phyloP scores from a whole-genome alignment of 148 eudicot genomes.

The Diospyros lotus region DNA sequence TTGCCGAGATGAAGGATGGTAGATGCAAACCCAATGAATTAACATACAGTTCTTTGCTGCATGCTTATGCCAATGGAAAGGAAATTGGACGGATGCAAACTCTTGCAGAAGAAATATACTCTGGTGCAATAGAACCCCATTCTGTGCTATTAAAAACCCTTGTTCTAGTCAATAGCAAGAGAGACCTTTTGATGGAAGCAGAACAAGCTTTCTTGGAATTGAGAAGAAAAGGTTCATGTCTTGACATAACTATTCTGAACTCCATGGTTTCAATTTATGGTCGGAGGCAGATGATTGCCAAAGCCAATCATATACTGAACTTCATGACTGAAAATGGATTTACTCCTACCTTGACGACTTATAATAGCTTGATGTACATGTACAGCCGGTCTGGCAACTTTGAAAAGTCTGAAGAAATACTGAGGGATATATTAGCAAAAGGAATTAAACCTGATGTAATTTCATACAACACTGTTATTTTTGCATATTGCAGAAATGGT shows the following conservation, averaged over 20 bases:
- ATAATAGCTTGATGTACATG: conserved; percentile 85
- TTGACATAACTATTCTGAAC: conserved; percentile 68
- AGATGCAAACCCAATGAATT: conserved; percentile 69
- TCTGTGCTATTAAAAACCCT: conserved; percentile 67
- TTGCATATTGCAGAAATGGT: conserved; percentile 73
- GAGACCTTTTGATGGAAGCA: conserved; percentile 59
- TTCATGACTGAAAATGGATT: conserved; percentile 64
- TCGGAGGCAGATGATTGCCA: conserved; percentile 58
- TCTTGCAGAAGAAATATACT: conserved; percentile 67
- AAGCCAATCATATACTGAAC: conserved; percentile 58
- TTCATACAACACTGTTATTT: conserved; percentile 76
- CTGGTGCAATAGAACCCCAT: conserved; percentile 53
- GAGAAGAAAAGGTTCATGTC: conserved; percentile 48
- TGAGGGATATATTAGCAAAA: conserved; percentile 53
- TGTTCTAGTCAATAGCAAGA: conserved; percentile 79
- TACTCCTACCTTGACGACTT: conserved; percentile 77
- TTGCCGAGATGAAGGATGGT: conserved; percentile 59
- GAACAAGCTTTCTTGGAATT: conserved; percentile 75
- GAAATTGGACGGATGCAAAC: conserved; percentile 48
- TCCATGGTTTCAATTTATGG: conserved; percentile 87
- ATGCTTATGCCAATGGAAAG: conserved; percentile 88
- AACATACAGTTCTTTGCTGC: conserved; percentile 76
- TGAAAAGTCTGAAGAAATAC: conserved; percentile 59
- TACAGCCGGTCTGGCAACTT: conserved; percentile 57
- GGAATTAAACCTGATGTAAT: conserved; percentile 77